Evolutionary conservation across 148 eudicot genomes (phyloP).

Genomic region (Pharnaceum exiguum): DNA sequence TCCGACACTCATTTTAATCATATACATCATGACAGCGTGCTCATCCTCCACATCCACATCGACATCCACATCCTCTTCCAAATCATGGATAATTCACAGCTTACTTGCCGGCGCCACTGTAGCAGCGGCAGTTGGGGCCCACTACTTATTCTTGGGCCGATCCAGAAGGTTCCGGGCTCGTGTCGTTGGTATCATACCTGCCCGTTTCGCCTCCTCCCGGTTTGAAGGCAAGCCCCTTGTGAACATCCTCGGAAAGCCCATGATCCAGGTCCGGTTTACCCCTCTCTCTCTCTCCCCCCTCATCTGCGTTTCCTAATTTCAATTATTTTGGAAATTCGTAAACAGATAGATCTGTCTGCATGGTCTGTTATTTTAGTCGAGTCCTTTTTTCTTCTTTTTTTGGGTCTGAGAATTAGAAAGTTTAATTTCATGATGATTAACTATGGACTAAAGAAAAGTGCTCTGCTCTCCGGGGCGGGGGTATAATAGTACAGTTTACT

Average conservation of each 20-base stretch:
- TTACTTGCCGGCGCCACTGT: constrained; percentile 48
- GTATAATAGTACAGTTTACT: too few species aligned
- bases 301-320: too few species aligned
- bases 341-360: background rate
- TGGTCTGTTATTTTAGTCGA: too few species aligned
- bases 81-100: constrained; percentile 56
- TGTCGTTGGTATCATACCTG: constrained; percentile 84
- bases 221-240: constrained; percentile 91
- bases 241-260: constrained; percentile 86
- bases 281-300: background rate
- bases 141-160: constrained; percentile 37
- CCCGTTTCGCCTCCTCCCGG: constrained; percentile 80
- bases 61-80: constrained; percentile 30
- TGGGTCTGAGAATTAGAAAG: too few species aligned
- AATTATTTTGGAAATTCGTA: background rate
- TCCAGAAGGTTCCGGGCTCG: constrained; percentile 59
- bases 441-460: too few species aligned
- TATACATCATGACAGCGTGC: too few species aligned
- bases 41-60: constrained; percentile 35
- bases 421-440: too few species aligned
- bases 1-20: too few species aligned
- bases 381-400: too few species aligned
- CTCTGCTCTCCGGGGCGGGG: too few species aligned
- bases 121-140: constrained; percentile 56
- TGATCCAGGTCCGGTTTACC: constrained; percentile 64